Percentiles rank a stretch among this genome's conserved stretches.
Conservation (phyloP, 176 grass and related monocot species). For the Poa annua region DNA sequence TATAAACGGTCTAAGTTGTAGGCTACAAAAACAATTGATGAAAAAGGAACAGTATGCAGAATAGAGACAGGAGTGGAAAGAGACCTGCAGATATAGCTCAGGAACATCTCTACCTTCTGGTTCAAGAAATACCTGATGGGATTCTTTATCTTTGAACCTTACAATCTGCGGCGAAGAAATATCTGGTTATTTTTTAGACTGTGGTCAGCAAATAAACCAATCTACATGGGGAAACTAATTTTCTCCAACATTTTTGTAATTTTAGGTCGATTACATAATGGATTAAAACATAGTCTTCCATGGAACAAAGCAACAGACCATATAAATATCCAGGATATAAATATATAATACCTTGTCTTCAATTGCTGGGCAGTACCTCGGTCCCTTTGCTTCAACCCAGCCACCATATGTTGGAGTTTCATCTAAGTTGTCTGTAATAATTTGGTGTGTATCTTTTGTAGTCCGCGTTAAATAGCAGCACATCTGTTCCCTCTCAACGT, state of each 20-base stretch:
- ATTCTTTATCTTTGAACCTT: slow-evolving; percentile 98
- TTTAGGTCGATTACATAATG: slow-evolving; percentile 11
- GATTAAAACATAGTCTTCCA: slow-evolving; percentile 15
- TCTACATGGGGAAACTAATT: not conserved
- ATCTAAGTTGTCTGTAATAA: slow-evolving; percentile 87
- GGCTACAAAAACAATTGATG: slow-evolving; percentile 28
- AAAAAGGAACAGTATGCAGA: slow-evolving; percentile 28
- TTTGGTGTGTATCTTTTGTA: slow-evolving; percentile 83
- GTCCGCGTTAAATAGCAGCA: slow-evolving; percentile 95
- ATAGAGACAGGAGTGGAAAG: slow-evolving; percentile 18
- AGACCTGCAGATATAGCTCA: slow-evolving; percentile 94
- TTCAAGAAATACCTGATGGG: slow-evolving; percentile 98
- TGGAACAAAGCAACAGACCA: slow-evolving; percentile 20
- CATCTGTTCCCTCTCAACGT: slow-evolving; percentile 90
- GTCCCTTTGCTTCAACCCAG: slow-evolving; percentile 97
- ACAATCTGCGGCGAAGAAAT: slow-evolving; percentile 75
- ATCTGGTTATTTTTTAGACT: slow-evolving; percentile 14
- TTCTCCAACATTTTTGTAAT: slow-evolving; percentile 5
- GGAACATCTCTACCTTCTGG: slow-evolving; percentile 95
- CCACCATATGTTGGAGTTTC: slow-evolving; percentile 99
- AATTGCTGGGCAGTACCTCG: slow-evolving; percentile 93
- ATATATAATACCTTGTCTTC: slow-evolving; percentile 96
- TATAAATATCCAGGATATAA: slow-evolving; percentile 21
- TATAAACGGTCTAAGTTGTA: slow-evolving; percentile 21
- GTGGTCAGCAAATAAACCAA: not conserved